Base-by-base conservation (phyloP, 306 rosid species). In the Luffa aegyptiaca region DNA sequence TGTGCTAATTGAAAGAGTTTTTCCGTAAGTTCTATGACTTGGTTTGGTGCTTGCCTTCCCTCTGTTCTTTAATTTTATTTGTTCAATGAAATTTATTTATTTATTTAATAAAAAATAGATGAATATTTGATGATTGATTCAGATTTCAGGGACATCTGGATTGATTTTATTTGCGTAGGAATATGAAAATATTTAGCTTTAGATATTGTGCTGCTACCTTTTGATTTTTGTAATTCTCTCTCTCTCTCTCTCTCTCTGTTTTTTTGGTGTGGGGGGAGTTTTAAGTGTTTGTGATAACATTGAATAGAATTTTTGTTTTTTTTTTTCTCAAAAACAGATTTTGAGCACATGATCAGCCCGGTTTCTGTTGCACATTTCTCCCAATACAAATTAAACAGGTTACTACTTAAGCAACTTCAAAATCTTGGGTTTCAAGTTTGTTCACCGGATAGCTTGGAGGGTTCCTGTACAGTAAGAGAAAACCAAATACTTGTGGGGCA, bases 301-400 rank as follows among this genome's bases (percentile, higher is more conserved):
- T 52, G 72, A 69, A 56, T 33, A 26, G 56, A 39, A 82, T 85
- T 71, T 63, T 75, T 80, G 85, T 37, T 84, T 44, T 2, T 1
- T 44, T 45, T 45, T 1, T 45, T 45, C 31, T 84, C 58, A 63
- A 81, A 75, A 66, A 84, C 96, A 95, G 98, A 92, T 91, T 89
- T 95, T 76, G 91, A 89, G 88, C 89, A 72, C 79, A 83, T 87
- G 61, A 81, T 84, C 84, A 94, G 99, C 86, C 99, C 97, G n/a
- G 88, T 90, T 81, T 91, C 97, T 66, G 92, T 92, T 52, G 93
- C 97, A 6, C 97, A 95, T 85, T 92, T 95, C 84, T 95, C 93
- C 13, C 99, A 95, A 88, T 90, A 91, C 93, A 91, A 92, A 85
- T 79, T 91, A 62, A 84, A 78, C 45, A 83, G 84, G 37, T 87